Base-by-base conservation (phyloP, 2,329 filamentous ascomycete genomes). In the Botrytis galanthina region DNA sequence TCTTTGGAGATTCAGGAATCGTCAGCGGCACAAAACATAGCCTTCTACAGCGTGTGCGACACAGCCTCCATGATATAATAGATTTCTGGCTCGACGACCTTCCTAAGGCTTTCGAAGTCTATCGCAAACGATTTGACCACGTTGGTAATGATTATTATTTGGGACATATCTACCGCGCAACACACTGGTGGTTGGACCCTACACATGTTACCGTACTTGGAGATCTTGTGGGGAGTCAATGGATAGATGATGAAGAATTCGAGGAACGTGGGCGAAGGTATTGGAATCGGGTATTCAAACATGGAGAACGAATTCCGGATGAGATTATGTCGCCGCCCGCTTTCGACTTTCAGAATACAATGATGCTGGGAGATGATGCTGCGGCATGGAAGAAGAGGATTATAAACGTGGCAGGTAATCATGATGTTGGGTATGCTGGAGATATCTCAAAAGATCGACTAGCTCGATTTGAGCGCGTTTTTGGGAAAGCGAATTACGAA, bases 131-230 rank as follows among this genome's bases (percentile, higher is more conserved):
- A 29, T 82, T 99, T 77, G 96, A 99, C 82, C 88, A 98, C 2
- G 89, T 94, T 79, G 96, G 96, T 6, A 99, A 99, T 82, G 96
- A 99, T 83, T 93, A 90, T 80, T 99, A 98, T 82, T 88, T 99
- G 46, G 93, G 93, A 32, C 96, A 99, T 82, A 94, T 98, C 74
- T 98, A 97, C 83, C 89, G 93, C 26, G 92, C 90, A 0, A 83
- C 97, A 68, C 87, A 89, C 77, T 97, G 94, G 93, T 97, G 93
- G 91, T 89, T 92, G 0, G 84, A 86, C 26, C 96, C 96, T 14
- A 97, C 93, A 0, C 96, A 99, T 81, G 89, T 96, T 32, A 90
- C 92, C 0, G 94, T 98, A 0, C 86, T 99, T 6, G 96, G 96
- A 4, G 96, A 99, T 81, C 85, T 99, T 74, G 85, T 99, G 16